phyloP scores from a whole-genome alignment of 2,329 filamentous ascomycete species.

The Bipolaris zeicola region DNA sequence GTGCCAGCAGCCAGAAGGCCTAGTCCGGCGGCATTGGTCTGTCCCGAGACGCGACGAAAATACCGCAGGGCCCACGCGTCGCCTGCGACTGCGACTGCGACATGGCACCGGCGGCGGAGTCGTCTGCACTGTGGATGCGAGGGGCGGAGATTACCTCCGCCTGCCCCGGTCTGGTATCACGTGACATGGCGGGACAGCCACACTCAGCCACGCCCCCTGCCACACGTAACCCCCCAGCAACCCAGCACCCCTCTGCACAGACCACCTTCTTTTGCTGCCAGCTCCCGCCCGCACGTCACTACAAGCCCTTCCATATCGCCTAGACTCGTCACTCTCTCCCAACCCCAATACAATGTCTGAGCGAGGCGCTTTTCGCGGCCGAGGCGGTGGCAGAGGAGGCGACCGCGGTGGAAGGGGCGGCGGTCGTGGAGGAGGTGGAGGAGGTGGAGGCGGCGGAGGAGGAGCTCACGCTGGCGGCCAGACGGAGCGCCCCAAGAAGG shows the following conservation, averaged over 20 bases:
- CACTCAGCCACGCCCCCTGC: no score
- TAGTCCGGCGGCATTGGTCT: neutral
- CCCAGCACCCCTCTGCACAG: conserved; percentile 9
- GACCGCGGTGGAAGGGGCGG: conserved; percentile 52
- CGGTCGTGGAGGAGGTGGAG: conserved; percentile 48
- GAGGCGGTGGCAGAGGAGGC: conserved; percentile 36
- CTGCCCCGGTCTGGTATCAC: conserved; percentile 16
- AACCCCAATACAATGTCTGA: conserved; percentile 56
- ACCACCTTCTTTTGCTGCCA: conserved; percentile 9
- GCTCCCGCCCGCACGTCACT: conserved; percentile 31
- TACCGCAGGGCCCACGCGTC: conserved; percentile 22
- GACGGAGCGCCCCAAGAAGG: conserved; percentile 86
- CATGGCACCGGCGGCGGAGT: conserved; percentile 13
- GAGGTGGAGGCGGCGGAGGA: conserved; percentile 52
- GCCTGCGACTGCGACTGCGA: neutral
- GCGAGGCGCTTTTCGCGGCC: conserved; percentile 59
- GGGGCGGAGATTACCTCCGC: conserved; percentile 8
- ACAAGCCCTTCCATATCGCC: conserved; percentile 5
- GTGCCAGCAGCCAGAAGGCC: neutral
- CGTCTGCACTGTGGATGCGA: conserved; percentile 1
- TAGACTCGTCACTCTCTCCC: conserved; percentile 16
- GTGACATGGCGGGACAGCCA: conserved; percentile 10
- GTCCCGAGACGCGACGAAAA: conserved; percentile 15
- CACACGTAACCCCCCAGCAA: no score
- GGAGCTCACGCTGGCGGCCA: conserved; percentile 41